Evolutionary conservation across 2,329 filamentous ascomycete species (phyloP).

Genomic region (Domatiomyces catenatus): DNA sequence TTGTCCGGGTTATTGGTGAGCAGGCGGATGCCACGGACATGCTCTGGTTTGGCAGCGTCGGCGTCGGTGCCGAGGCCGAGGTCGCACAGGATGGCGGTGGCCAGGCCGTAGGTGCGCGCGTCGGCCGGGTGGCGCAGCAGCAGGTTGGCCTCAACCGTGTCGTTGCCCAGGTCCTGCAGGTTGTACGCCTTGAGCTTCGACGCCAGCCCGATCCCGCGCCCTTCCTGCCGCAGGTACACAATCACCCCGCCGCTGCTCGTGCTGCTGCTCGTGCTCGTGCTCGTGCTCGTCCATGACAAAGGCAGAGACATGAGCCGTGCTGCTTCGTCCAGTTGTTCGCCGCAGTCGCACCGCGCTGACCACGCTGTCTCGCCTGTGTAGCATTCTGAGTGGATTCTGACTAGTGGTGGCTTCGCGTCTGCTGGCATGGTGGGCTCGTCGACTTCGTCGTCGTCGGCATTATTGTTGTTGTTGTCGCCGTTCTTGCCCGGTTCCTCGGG

Average conservation of each 20-base stretch:
- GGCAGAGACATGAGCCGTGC: constrained; percentile 77
- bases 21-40: constrained; percentile 45
- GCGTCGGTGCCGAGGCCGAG: constrained; percentile 53
- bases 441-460: not conserved
- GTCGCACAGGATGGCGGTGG: constrained; percentile 84
- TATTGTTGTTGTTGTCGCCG: not conserved
- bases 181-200: constrained; percentile 99
- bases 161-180: constrained; percentile 87
- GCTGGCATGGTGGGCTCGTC: not conserved
- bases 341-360: constrained; percentile 95
- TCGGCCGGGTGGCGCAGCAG: constrained; percentile 84
- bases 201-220: constrained; percentile 80
- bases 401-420: constrained; percentile 45
- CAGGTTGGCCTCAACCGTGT: constrained; percentile 92
- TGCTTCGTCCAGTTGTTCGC: constrained; percentile 92
- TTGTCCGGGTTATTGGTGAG: constrained; percentile 98
- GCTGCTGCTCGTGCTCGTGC: no score
- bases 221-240: constrained; percentile 89
- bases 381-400: constrained; percentile 93
- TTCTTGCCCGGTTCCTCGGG: not conserved
- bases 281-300: no score
- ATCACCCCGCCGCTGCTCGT: constrained; percentile 89
- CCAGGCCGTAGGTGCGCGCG: constrained; percentile 86
- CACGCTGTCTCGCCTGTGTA: constrained; percentile 98
- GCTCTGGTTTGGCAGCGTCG: constrained; percentile 28